phyloP scores from a whole-genome alignment of 2,329 filamentous ascomycete genomes.

The Akanthomyces muscarius region DNA sequence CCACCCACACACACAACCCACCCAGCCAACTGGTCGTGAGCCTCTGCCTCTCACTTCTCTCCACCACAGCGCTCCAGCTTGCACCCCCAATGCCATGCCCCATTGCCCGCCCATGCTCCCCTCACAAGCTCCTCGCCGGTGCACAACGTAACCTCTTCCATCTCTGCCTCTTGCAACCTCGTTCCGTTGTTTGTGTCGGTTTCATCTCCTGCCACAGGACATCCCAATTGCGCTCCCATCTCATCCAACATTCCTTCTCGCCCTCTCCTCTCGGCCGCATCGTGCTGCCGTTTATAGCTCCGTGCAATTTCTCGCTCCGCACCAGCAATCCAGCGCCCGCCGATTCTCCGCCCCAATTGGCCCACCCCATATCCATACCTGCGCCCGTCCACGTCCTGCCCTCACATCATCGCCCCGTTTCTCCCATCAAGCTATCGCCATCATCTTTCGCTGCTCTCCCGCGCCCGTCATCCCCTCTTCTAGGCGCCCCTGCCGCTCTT shows the following conservation, averaged over 20 bases:
- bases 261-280: background rate
- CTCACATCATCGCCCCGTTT: constrained; percentile 10
- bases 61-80: background rate
- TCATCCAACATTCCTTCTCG: background rate
- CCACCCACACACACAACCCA: constrained; percentile 6
- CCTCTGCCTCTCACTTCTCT: background rate
- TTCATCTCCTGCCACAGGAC: background rate
- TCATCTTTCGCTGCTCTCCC: background rate
- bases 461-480: background rate
- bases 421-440: background rate
- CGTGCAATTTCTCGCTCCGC: constrained; percentile 8
- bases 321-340: constrained; percentile 3
- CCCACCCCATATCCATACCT: constrained; percentile 5
- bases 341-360: constrained; percentile 17
- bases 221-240: background rate
- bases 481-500: background rate
- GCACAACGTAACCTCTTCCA: background rate
- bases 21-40: background rate
- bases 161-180: background rate
- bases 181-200: background rate
- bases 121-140: background rate
- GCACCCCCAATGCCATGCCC: background rate
- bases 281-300: background rate
- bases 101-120: background rate
- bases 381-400: background rate